Conservation (phyloP, 1,284 basidiomycete species). For the Earliella scabrosa region DNA sequence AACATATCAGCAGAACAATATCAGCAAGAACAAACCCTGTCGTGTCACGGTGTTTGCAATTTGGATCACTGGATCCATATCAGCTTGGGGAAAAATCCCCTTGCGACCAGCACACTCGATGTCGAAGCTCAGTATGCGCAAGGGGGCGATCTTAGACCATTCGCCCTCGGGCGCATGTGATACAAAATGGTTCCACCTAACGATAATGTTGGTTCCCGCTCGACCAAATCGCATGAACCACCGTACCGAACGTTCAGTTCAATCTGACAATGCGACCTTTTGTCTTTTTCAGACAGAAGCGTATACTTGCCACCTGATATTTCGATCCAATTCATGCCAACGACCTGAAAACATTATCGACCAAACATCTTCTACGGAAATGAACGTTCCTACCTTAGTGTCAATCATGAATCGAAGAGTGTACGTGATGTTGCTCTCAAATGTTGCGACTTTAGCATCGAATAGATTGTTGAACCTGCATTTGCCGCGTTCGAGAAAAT, state of each 20-base stretch:
- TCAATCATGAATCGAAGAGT: slow-evolving; percentile 96
- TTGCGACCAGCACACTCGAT: slow-evolving; percentile 97
- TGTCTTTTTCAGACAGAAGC: slow-evolving; percentile 57
- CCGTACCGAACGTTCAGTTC: slow-evolving; percentile 77
- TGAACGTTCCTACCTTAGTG: slow-evolving; percentile 68
- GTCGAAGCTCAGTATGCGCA: slow-evolving; percentile 94
- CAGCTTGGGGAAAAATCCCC: slow-evolving; percentile 92
- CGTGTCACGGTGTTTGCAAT: slow-evolving; percentile 97
- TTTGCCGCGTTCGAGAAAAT: slow-evolving; percentile 87
- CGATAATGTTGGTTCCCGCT: neutral
- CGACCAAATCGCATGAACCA: neutral
- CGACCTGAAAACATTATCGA: slow-evolving; percentile 58
- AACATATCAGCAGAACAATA: too few relatives aligned
- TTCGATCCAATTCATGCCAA: slow-evolving; percentile 99
- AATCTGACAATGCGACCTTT: slow-evolving; percentile 84
- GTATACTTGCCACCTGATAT: slow-evolving; percentile 83
- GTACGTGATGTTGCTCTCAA: slow-evolving; percentile 91
- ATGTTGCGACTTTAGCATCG: slow-evolving; percentile 64
- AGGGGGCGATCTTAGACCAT: slow-evolving; percentile 89
- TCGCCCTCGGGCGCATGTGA: slow-evolving; percentile 89
- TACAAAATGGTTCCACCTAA: slow-evolving; percentile 81
- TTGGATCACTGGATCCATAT: slow-evolving; percentile 91
- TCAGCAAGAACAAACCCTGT: slow-evolving; percentile 64
- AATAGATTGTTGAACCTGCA: slow-evolving; percentile 77
- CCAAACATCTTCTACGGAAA: neutral